Evolutionary conservation across 768 basidiomycete genomes (phyloP).

Genomic region (Phlebiopsis flavidoalba): DNA sequence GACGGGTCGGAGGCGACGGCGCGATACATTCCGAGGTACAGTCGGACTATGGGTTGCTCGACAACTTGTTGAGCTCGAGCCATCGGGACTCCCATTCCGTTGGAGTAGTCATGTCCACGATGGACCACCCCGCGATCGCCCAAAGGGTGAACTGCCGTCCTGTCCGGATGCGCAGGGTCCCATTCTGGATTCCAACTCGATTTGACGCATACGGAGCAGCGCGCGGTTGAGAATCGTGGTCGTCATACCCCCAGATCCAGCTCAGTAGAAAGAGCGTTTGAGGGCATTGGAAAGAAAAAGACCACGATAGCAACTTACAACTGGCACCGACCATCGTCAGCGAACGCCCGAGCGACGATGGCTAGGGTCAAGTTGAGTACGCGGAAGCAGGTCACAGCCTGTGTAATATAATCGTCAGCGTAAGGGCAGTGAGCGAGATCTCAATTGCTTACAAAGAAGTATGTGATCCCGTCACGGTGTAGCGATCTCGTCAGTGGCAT

Average conservation of each 20-base stretch:
- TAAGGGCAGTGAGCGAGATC: not conserved
- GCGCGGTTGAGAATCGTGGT: slow-evolving; percentile 29
- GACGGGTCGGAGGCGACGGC: too few species aligned
- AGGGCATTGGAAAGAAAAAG: not conserved
- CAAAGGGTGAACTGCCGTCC: slow-evolving; percentile 5
- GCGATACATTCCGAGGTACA: not conserved
- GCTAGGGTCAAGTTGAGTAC: slow-evolving; percentile 24
- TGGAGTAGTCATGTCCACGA: not conserved
- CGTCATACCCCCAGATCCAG: slow-evolving; percentile 31
- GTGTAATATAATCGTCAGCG: not conserved
- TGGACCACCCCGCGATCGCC: not conserved
- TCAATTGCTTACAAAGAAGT: slow-evolving; percentile 29
- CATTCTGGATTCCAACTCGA: slow-evolving; percentile 21
- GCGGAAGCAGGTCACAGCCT: slow-evolving; percentile 24
- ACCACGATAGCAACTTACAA: slow-evolving; percentile 19
- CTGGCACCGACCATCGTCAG: slow-evolving; percentile 21
- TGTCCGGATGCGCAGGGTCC: too few species aligned
- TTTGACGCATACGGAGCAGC: slow-evolving; percentile 27
- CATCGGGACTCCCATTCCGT: not conserved
- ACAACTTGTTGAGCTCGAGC: slow-evolving; percentile 3
- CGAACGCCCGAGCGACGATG: slow-evolving; percentile 16
- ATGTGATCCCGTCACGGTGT: slow-evolving; percentile 30
- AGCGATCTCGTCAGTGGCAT: slow-evolving; percentile 26
- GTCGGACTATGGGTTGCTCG: not conserved
- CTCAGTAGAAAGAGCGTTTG: slow-evolving; percentile 15